Base-by-base conservation (phyloP, 768 basidiomycete species). In the Mycena crocata region DNA sequence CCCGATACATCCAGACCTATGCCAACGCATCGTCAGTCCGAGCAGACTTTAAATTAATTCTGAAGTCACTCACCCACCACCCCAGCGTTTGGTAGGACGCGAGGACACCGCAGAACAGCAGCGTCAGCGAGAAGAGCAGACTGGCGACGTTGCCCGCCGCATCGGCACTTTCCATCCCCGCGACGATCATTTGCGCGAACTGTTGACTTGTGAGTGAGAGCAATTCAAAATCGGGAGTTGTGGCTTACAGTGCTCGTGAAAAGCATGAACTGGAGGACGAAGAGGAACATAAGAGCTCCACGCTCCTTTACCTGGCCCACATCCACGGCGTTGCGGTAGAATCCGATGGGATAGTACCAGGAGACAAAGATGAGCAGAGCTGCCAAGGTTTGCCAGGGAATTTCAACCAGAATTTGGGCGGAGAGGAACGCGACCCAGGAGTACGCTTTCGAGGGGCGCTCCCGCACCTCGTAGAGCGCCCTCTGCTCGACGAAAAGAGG, bases 51-150 rank as follows among this genome's bases (percentile, higher is more conserved):
- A 52, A 49, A 5, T 12, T 21, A 49, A 58, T 26, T 44, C 13
- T 21, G 19, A 14, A 7, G n/a, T n/a, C 37, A 69, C 68, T 69
- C 57, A 69, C 68, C 69, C 69, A 79, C 40, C 77, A 72, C 15
- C 77, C 73, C 5, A 73, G 62, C 17, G 55, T 8, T 46, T 54
- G 13, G 74, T 71, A 54, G 72, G 71, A 69, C n/a, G 77, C 75
- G 71, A 80, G 68, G 59, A 78, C 78, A 77, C 81, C 70, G 39
- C 81, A 82, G 76, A 84, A 83, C 35, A 85, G 74, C 24, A 84
- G 68, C 46, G 72, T 78, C 39, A 84, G 70, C 9, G 78, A 79
- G 75, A 83, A 83, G 45, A 83, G 57, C 51, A 84, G 64, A 55
- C 80, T 80, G 56, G 77, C 82, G 26, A 81, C 64, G 58, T 83